Percentiles rank a stretch among this genome's conserved stretches.
Conservation (phyloP, 306 rosid species). For the Glycine soja region DNA sequence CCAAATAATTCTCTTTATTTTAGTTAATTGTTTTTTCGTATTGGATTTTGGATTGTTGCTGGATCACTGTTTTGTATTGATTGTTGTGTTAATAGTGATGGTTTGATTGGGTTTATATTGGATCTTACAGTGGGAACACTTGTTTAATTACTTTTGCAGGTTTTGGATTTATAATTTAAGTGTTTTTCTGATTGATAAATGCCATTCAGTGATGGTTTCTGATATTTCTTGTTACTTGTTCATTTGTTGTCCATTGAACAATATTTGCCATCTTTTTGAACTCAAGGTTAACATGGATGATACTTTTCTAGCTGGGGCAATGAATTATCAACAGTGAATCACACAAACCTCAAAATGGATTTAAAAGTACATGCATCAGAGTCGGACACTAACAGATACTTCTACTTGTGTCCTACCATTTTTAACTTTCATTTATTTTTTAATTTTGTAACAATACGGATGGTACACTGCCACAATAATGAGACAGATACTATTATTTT, state of each 20-base stretch:
- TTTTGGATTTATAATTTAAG: slow-evolving; percentile 44
- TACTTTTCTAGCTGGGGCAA: neutral
- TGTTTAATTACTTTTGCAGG: too few relatives aligned
- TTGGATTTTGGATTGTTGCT: slow-evolving; percentile 30
- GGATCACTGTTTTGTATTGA: slow-evolving; percentile 51
- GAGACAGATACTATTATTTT: neutral
- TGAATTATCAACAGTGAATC: slow-evolving; percentile 5
- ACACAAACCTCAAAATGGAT: slow-evolving; percentile 10
- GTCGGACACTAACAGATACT: neutral
- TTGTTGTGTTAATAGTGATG: slow-evolving; percentile 35
- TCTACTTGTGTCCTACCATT: neutral
- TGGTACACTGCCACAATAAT: neutral
- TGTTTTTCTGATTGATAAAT: slow-evolving; percentile 40
- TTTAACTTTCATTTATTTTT: neutral
- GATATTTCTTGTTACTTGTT: slow-evolving; percentile 2
- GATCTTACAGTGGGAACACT: slow-evolving; percentile 56
- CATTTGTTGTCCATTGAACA: slow-evolving; percentile 9
- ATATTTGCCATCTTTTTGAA: neutral
- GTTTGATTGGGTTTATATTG: slow-evolving; percentile 32
- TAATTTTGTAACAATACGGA: neutral
- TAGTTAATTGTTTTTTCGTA: neutral
- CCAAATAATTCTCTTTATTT: slow-evolving; percentile 19
- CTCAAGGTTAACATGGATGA: slow-evolving; percentile 6
- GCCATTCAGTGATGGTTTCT: slow-evolving; percentile 44
- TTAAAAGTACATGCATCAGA: neutral